Conservation (phyloP, 768 basidiomycete species). For the Leucogyrophana mollusca region DNA sequence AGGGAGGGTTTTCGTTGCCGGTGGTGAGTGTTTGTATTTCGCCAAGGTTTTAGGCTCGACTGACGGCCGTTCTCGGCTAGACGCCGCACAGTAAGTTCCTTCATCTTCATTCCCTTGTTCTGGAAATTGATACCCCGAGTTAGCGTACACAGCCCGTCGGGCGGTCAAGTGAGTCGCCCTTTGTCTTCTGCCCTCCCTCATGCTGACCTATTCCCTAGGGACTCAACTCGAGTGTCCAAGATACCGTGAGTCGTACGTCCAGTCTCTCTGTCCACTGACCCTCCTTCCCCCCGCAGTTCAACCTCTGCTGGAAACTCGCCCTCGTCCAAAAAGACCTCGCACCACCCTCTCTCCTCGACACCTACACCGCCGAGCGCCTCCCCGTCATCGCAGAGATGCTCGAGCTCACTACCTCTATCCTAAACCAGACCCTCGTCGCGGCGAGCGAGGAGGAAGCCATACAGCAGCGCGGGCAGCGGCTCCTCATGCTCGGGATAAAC, state of each 20-base stretch:
- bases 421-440: slow-evolving; percentile 4
- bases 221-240: slow-evolving; percentile 16
- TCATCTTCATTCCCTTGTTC: background rate
- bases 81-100: slow-evolving; percentile 9
- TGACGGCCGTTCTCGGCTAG: background rate
- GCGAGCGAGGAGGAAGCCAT: background rate
- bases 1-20: slow-evolving; percentile 15
- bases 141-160: slow-evolving; percentile 10
- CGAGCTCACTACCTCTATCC: slow-evolving; percentile 17
- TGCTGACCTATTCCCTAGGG: slow-evolving; percentile 1
- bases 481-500: slow-evolving; percentile 24
- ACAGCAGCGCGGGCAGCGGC: background rate
- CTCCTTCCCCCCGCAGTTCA: slow-evolving; percentile 17
- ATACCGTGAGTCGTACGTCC: slow-evolving; percentile 9
- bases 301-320: slow-evolving; percentile 35
- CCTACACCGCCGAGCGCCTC: slow-evolving; percentile 30
- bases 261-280: background rate
- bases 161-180: slow-evolving; percentile 7
- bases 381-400: slow-evolving; percentile 39
- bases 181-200: background rate
- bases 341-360: slow-evolving; percentile 23
- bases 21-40: slow-evolving; percentile 7
- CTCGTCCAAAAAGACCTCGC: slow-evolving; percentile 24
- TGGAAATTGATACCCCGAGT: background rate
- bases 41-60: background rate